Percentiles rank a stretch among this genome's conserved stretches.
Evolutionary conservation across 805 yeast genomes (phyloP).

Genomic region (Hanseniaspora osmophila): DNA sequence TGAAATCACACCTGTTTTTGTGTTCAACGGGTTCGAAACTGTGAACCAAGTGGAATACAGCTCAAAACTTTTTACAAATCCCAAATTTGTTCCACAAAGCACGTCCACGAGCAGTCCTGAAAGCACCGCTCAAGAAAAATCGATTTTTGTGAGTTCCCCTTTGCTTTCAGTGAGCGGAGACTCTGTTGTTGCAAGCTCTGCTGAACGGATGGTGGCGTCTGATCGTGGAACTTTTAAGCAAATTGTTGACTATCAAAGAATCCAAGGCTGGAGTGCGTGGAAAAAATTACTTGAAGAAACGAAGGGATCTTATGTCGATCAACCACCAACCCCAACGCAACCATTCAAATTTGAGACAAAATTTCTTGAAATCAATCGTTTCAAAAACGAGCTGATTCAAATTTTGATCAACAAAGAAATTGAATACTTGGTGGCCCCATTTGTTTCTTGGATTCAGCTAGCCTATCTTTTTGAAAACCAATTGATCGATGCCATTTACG

Average conservation of each 20-base stretch:
- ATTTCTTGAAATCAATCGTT: constrained; percentile 35
- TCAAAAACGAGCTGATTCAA: constrained; percentile 40
- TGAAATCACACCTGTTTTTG: constrained; percentile 65
- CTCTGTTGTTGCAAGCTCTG: neutral
- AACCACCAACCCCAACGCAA: constrained; percentile 26
- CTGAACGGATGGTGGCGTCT: neutral
- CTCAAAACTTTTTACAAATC: constrained; percentile 15
- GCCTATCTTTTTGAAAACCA: constrained; percentile 47
- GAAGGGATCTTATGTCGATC: constrained; percentile 20
- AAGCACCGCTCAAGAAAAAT: constrained; percentile 15
- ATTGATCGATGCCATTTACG: constrained; percentile 62
- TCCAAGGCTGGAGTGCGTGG: constrained; percentile 32
- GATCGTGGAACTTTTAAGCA: neutral
- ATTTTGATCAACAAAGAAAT: constrained; percentile 41
- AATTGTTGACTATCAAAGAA: constrained; percentile 23
- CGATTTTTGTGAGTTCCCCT: constrained; percentile 8
- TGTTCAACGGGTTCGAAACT: constrained; percentile 53
- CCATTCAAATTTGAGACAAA: constrained; percentile 38
- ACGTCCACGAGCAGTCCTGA: constrained; percentile 11
- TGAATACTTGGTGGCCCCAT: constrained; percentile 67
- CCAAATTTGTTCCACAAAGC: constrained; percentile 12
- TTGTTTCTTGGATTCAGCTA: constrained; percentile 65
- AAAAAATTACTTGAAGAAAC: constrained; percentile 24
- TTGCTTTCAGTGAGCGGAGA: constrained; percentile 5
- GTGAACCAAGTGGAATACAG: constrained; percentile 19